Evolutionary conservation across 2,329 filamentous ascomycete species (phyloP).

Genomic region (Botrytis tulipae): DNA sequence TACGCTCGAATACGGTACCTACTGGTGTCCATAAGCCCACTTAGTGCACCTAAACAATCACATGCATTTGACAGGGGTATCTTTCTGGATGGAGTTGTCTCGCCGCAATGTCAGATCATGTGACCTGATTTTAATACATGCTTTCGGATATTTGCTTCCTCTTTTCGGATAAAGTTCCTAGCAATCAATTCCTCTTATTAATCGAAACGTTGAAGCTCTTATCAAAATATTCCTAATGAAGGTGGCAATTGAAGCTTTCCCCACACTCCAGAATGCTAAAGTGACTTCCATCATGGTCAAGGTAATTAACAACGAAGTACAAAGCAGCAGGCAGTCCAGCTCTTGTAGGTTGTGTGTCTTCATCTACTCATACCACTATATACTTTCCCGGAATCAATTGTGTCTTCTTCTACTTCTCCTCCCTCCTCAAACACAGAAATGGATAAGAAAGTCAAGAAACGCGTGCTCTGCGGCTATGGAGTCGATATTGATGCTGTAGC

Average conservation of each 20-base stretch:
- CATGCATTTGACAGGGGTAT: slow-evolving; percentile 12
- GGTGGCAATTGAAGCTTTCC: background rate
- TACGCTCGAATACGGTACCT: slow-evolving; percentile 3
- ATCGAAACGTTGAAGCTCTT: background rate
- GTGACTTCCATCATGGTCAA: background rate
- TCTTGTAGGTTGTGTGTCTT: background rate
- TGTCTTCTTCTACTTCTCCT: background rate
- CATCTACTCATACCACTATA: background rate
- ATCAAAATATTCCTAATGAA: background rate
- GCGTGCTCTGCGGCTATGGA: slow-evolving; percentile 59
- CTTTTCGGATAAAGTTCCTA: background rate
- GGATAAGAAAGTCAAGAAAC: slow-evolving; percentile 46
- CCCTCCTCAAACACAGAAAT: background rate
- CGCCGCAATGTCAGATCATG: background rate
- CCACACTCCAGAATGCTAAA: slow-evolving; percentile 1
- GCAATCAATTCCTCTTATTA: slow-evolving; percentile 11
- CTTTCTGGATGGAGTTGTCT: background rate
- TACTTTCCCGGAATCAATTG: background rate
- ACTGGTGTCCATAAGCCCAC: slow-evolving; percentile 18
- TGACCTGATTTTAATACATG: background rate
- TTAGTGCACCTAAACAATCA: slow-evolving; percentile 16
- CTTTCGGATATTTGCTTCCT: background rate
- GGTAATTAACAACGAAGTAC: background rate
- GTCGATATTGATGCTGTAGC: slow-evolving; percentile 76
- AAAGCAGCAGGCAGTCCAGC: background rate